These are phyloP conservation scores for Coemansia sp. DNA, from an alignment of 192 early-diverging fungal species.

Conservation along the genomic window DNA sequence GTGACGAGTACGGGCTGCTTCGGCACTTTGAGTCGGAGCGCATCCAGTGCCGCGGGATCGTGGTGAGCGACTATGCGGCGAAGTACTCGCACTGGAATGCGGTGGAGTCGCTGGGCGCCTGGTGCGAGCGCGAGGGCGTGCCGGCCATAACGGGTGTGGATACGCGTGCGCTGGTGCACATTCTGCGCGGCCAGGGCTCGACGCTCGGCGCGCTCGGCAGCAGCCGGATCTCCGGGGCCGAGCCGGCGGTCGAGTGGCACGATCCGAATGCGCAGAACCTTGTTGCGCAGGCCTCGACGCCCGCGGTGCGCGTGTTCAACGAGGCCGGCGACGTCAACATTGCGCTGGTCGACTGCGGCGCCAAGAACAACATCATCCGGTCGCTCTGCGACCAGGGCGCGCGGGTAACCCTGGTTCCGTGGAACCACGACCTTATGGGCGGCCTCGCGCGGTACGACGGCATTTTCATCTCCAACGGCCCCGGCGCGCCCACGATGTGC, in stretches of 20 bases:
- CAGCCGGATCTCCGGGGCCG: too few relatives aligned
- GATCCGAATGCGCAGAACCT: constrained; percentile 80
- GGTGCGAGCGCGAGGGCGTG: constrained; percentile 81
- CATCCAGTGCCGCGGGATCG: constrained; percentile 84
- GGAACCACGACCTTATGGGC: constrained; percentile 73
- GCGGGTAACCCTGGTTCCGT: constrained; percentile 83
- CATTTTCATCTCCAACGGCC: constrained; percentile 91
- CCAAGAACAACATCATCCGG: constrained; percentile 91
- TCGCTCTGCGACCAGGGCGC: constrained; percentile 79
- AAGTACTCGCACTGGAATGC: constrained; percentile 95
- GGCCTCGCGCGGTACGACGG: constrained; percentile 75
- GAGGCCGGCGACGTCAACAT: constrained; percentile 76
- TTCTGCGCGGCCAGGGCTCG: constrained; percentile 82
- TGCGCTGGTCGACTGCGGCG: constrained; percentile 84
- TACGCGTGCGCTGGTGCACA: constrained; percentile 84
- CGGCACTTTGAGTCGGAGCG: constrained; percentile 84
- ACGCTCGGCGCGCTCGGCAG: constrained; percentile 78
- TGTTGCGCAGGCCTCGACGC: constrained; percentile 79
- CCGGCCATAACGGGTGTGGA: constrained; percentile 91
- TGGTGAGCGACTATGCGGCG: constrained; percentile 89
- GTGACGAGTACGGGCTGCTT: constrained; percentile 80
- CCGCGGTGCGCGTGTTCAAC: constrained; percentile 70
- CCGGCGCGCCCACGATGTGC: constrained; percentile 76
- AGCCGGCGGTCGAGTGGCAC: constrained; percentile 53
- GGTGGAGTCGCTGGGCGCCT: constrained; percentile 83